phyloP scores from a whole-genome alignment of 1,284 basidiomycete genomes.

The Ganoderma leucocontextum region DNA sequence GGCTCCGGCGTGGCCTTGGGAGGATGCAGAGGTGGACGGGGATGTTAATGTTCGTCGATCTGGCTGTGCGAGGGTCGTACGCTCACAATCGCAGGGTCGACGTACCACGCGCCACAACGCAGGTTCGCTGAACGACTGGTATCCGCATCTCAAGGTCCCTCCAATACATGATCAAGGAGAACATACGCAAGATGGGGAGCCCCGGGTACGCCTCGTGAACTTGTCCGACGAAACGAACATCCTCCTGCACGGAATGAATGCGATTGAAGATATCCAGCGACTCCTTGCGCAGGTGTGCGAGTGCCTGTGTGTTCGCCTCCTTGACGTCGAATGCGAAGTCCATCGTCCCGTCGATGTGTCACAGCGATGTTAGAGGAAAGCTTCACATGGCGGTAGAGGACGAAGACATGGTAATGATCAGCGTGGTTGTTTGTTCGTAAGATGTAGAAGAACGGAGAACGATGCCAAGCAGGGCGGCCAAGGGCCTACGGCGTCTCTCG shows the following conservation, averaged over 20 bases:
- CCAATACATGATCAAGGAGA: neutral
- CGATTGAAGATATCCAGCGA: conserved; percentile 85
- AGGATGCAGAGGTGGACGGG: neutral
- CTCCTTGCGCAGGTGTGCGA: conserved; percentile 67
- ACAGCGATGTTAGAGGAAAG: neutral
- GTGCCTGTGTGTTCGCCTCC: conserved; percentile 38
- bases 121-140: conserved; percentile 75
- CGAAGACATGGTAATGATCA: conserved; percentile 14
- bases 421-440: neutral
- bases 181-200: conserved; percentile 74
- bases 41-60: neutral
- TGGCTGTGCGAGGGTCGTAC: neutral
- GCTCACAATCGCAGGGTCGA: conserved; percentile 71
- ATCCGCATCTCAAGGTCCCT: neutral
- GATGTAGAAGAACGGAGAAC: neutral
- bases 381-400: conserved; percentile 23
- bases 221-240: conserved; percentile 72
- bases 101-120: conserved; percentile 96
- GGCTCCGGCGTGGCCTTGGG: conserved; percentile 34
- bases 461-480: no score
- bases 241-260: conserved; percentile 84
- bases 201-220: conserved; percentile 65
- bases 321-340: conserved; percentile 16
- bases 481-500: neutral
- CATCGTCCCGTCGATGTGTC: neutral